phyloP scores from a whole-genome alignment of 208 protist genomes.

The Blechomonas ayalai region DNA sequence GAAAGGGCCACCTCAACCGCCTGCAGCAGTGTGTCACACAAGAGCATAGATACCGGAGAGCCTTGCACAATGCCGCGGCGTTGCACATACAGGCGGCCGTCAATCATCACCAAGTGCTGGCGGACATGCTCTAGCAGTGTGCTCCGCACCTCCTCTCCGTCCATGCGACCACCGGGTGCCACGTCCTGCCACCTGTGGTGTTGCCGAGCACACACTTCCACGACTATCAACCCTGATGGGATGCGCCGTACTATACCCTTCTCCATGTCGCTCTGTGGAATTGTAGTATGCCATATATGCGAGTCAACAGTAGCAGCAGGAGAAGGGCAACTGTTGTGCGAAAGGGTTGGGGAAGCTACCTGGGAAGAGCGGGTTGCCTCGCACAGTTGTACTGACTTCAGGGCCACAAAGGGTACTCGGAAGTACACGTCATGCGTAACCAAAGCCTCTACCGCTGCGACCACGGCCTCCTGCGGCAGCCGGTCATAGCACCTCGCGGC shows the following conservation, averaged over 20 bases:
- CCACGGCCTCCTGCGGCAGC: constrained; percentile 49
- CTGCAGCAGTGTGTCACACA: constrained; percentile 56
- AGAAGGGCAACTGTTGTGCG: too few species aligned
- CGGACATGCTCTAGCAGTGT: constrained; percentile 34
- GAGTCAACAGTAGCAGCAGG: too few species aligned
- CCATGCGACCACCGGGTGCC: constrained; percentile 5
- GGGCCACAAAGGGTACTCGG: constrained; percentile 17
- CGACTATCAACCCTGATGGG: constrained; percentile 32
- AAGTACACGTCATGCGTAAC: constrained; percentile 43
- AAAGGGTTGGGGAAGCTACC: too few species aligned
- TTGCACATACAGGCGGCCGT: constrained; percentile 35
- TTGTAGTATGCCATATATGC: too few species aligned
- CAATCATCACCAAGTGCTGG: constrained; percentile 31
- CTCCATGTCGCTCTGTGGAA: constrained; percentile 12
- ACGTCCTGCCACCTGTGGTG: too few species aligned
- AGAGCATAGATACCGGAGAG: constrained; percentile 65
- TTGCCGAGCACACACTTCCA: too few species aligned
- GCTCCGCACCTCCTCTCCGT: constrained; percentile 23
- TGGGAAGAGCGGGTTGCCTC: too few species aligned
- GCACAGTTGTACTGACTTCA: too few species aligned
- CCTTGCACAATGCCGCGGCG: constrained; percentile 55
- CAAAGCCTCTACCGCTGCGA: constrained; percentile 21
- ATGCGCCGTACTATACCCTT: constrained; percentile 19
- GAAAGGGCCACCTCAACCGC: constrained; percentile 16
- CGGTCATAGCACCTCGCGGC: constrained; percentile 60